Evolutionary conservation across 495 filamentous ascomycete species (phyloP).

Genomic region (Trichoderma reesei): DNA sequence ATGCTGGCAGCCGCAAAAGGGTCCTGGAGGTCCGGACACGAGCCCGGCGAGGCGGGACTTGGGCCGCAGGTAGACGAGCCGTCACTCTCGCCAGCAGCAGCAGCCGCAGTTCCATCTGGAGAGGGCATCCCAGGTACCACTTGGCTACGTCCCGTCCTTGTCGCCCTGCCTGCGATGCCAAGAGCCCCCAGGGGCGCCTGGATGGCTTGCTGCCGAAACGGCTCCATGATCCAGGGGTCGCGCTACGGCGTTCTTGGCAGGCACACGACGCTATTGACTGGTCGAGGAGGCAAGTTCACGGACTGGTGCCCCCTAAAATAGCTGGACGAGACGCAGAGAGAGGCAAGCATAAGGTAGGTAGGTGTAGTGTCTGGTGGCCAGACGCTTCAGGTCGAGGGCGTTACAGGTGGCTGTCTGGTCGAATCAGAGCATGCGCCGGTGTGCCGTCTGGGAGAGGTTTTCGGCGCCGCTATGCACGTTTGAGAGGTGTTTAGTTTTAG

Average conservation of each 20-base stretch:
- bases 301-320: too few species aligned
- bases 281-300: background rate
- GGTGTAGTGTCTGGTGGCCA: background rate
- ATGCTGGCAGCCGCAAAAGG: background rate
- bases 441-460: too few species aligned
- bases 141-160: background rate
- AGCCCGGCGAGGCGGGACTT: too few species aligned
- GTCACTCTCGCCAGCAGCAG: too few species aligned
- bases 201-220: slow-evolving; percentile 7
- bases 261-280: background rate
- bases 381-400: too few species aligned
- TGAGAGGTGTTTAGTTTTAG: too few species aligned
- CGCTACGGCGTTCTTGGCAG: slow-evolving; percentile 8
- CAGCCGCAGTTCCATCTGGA: background rate
- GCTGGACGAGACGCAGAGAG: too few species aligned
- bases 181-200: slow-evolving; percentile 1
- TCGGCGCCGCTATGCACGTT: too few species aligned
- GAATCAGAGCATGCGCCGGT: too few species aligned
- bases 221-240: background rate
- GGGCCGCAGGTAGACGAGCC: too few species aligned
- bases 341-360: background rate
- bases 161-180: background rate
- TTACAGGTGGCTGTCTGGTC: background rate
- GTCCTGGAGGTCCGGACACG: background rate
- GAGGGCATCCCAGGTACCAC: background rate